Evolutionary conservation across 176 grass and related monocot species (phyloP), one percentile per base, ranked within the genome.

Genomic region (Themeda triandra): DNA sequence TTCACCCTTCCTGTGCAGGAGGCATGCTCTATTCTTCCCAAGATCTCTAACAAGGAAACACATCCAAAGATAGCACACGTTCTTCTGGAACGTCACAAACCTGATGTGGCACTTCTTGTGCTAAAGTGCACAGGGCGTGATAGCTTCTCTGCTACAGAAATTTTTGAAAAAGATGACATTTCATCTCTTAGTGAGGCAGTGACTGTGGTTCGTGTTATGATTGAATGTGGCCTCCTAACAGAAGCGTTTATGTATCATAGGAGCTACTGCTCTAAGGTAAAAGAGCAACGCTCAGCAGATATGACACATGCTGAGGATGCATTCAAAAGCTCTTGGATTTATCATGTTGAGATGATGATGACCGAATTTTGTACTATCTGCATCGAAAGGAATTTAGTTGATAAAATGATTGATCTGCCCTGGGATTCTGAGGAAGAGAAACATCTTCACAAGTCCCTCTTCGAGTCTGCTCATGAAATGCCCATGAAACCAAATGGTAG

Each of bases 21-120:
- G 80, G 96, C 93, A 80, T 92, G 88, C 59, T 71, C 78, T 86
- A 85, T 94, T 85, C 87, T 98, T 81, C 93, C 93, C 56, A 87
- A 90, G 67, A 95, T 98, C 51, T 85, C 64, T 69, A 85, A 87
- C 87, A 87, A 89, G 73, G 91, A 95, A 85, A 93, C 89, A 83
- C 96, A 95, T 84, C 96, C 91, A 15, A 98, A 92, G 84, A 90
- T 98, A 88, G 73, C 91, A 75, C 89, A 93, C 94, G 93, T 98
- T 86, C 91, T 98, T 78, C 76, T 98, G 44, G 91, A 95, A 82
- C 91, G 91, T 37, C 87, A 84, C 1, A 86, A 70, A 82, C 83
- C 91, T 75, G 96, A 98, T 78, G 88, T 95, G 66, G 92, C 96
- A 82, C 66, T 98, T 41, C 87, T 87, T 56, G 56, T 95, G 84